Evolutionary conservation across 73 alveolate species (phyloP), one percentile per base, ranked within the genome.

Genomic region (Blepharisma stoltei): DNA sequence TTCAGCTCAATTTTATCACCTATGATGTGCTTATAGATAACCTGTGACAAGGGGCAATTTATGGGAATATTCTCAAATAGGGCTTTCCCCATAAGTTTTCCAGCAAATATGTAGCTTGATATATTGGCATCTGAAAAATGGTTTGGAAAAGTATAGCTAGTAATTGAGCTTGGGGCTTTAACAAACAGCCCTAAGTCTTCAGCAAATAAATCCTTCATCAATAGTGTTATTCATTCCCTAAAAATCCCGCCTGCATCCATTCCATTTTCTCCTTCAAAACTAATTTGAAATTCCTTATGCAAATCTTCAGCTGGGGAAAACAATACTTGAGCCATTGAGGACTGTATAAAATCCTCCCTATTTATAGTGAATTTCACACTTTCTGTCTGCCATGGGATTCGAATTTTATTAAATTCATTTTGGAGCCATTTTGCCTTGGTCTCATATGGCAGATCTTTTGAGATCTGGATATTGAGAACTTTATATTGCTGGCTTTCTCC

Each of bases 51-150:
- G 47, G 70, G 82, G 32, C 81, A 76, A 47, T 81, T 70, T 21
- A 92, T 71, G 8, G 97, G 95, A 14, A 89, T 88, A 54, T 91
- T 91, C 47, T 92, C 97, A 83, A 89, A 92, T 32, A 89, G 54
- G 23, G 95, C 89, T 82, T 92, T 92, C 7, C 96, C 97, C 9
- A 92, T 71, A 6, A 92, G 84, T 65, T 67, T 84, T 2, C 97
- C 97, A 5, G 90, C 88, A 75, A 92, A 83, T 70, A 53, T 77
- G 75, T 67, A 83, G 81, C 27, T 53, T 46, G 11, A 14, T n/a
- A 11, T n/a, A 9, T 53, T 25, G 9, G 79, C 0, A 7, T 9
- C 32, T 44, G 11, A 9, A 14, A 18, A 7, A 7, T 47, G 27
- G 1, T 1, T 23, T 43, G 23, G 11, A 25, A 69, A 44, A n/a